Conservation (phyloP, 2,329 filamentous ascomycete genomes). For the Calonectria pseudoturangicola region DNA sequence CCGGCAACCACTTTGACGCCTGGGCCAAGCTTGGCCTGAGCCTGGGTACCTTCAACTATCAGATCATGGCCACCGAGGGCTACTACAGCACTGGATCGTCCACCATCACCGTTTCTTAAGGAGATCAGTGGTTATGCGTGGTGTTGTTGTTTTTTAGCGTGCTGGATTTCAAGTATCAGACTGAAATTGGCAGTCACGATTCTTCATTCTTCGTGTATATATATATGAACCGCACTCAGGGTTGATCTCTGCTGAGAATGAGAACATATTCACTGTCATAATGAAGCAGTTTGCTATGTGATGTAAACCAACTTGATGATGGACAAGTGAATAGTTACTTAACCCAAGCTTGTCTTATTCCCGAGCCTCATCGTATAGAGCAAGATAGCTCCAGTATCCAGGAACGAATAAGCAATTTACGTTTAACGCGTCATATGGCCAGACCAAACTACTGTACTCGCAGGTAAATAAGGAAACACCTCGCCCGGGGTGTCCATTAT, state of each 20-base stretch:
- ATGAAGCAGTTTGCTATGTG: background rate
- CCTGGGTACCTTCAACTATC: conserved; percentile 70
- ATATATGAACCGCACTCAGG: conserved; percentile 32
- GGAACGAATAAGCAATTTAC: too few relatives aligned
- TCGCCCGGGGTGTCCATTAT: too few relatives aligned
- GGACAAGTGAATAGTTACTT: background rate
- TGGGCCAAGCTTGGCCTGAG: conserved; percentile 68
- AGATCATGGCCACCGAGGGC: conserved; percentile 73
- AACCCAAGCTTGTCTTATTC: too few relatives aligned
- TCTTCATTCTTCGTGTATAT: conserved; percentile 32
- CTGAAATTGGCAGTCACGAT: background rate
- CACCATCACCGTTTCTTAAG: conserved; percentile 67
- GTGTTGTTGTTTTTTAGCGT: background rate
- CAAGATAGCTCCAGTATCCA: too few relatives aligned
- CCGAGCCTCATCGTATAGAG: too few relatives aligned
- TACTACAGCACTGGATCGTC: conserved; percentile 69
- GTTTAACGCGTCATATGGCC: too few relatives aligned
- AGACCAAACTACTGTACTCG: too few relatives aligned
- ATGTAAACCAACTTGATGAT: background rate
- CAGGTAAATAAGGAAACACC: too few relatives aligned
- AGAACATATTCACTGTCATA: conserved; percentile 5
- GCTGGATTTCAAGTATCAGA: background rate
- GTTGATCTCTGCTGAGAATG: conserved; percentile 35
- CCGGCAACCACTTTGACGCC: conserved; percentile 70
- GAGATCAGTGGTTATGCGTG: background rate